These are phyloP conservation scores for Imleria badia DNA, from an alignment of 768 basidiomycete species.

Conservation along the genomic window DNA sequence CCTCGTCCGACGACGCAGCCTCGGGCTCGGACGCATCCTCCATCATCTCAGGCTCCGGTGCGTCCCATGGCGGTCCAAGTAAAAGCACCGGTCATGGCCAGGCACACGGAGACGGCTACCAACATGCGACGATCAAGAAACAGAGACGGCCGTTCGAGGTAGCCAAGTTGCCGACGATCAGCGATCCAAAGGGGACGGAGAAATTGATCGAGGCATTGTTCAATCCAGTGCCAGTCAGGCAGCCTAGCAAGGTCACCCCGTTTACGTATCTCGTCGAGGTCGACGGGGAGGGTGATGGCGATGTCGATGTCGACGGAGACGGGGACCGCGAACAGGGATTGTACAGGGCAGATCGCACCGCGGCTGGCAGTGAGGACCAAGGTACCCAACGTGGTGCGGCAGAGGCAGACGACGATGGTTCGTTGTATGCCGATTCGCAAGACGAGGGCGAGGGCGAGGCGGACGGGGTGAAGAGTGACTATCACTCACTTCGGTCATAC, in stretches of 20 bases:
- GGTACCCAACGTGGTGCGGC: background rate
- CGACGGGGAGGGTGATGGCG: slow-evolving; percentile 21
- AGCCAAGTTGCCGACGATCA: slow-evolving; percentile 46
- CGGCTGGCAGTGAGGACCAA: background rate
- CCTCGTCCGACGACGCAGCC: slow-evolving; percentile 24
- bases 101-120: background rate
- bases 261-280: slow-evolving; percentile 39
- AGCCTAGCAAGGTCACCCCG: slow-evolving; percentile 25
- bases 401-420: slow-evolving; percentile 18
- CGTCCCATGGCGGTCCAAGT: background rate
- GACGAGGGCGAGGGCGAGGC: slow-evolving; percentile 8
- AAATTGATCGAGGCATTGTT: slow-evolving; percentile 77
- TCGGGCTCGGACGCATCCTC: slow-evolving; percentile 24
- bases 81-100: background rate
- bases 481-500: slow-evolving; percentile 30
- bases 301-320: slow-evolving; percentile 19
- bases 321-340: slow-evolving; percentile 9
- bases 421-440: slow-evolving; percentile 24
- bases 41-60: slow-evolving; percentile 14
- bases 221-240: slow-evolving; percentile 59
- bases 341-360: background rate
- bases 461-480: slow-evolving; percentile 23
- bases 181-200: slow-evolving; percentile 67
- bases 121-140: slow-evolving; percentile 11
- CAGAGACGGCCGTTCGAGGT: slow-evolving; percentile 31